phyloP scores from a whole-genome alignment of 2,329 filamentous ascomycete genomes.

The Fusarium albosuccineum region DNA sequence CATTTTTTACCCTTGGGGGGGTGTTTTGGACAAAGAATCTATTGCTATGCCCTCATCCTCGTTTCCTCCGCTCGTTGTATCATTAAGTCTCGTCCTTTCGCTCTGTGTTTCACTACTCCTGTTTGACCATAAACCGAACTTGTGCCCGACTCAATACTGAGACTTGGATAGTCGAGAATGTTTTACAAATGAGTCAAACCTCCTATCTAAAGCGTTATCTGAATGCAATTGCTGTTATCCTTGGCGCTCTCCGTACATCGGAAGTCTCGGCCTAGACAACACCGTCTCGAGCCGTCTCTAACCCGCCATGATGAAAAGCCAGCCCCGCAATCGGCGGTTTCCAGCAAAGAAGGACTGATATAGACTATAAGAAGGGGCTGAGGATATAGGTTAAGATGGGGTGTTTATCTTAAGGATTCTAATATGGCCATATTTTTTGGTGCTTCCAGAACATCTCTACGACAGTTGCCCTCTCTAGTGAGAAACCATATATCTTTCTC shows the following conservation, averaged over 20 bases:
- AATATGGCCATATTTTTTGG: neutral
- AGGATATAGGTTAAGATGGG: neutral
- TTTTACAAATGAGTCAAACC: neutral
- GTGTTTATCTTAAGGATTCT: neutral
- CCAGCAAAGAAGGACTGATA: neutral
- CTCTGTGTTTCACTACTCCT: neutral
- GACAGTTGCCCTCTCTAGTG: too few relatives aligned
- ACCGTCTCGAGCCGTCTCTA: conserved; percentile 27
- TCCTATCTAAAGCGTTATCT: neutral
- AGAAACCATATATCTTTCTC: neutral
- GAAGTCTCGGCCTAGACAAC: conserved; percentile 10
- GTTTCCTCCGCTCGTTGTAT: neutral
- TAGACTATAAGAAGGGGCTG: too few relatives aligned
- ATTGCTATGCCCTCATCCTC: conserved; percentile 38
- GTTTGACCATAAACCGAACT: too few relatives aligned
- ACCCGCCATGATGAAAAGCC: conserved; percentile 14
- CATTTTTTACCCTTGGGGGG: conserved; percentile 45
- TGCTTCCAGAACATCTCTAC: neutral
- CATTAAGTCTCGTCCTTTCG: neutral
- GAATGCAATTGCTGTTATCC: neutral
- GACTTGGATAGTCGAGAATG: neutral
- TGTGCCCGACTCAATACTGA: neutral
- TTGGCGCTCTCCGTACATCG: conserved; percentile 12
- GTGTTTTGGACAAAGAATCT: conserved; percentile 45
- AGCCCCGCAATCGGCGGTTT: conserved; percentile 29